These are phyloP conservation scores for Sporothrix phasma DNA, from an alignment of 2,329 filamentous ascomycete species.

Conservation along the genomic window DNA sequence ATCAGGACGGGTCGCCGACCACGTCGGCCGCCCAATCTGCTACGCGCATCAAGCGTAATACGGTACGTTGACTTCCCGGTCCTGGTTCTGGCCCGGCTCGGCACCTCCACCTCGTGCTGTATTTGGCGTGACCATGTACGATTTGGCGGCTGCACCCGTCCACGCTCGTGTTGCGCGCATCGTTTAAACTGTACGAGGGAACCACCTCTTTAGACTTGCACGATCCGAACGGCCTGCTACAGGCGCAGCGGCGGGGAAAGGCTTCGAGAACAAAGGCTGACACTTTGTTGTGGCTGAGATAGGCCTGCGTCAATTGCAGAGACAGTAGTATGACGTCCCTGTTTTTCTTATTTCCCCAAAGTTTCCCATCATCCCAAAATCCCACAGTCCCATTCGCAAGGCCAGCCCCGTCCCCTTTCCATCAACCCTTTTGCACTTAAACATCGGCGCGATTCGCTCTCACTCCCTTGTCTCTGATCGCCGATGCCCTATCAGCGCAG, in stretches of 20 bases:
- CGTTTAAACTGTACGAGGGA: neutral
- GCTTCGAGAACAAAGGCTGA: neutral
- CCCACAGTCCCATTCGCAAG: neutral
- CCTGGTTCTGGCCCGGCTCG: neutral
- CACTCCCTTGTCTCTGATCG: slow-evolving; percentile 4
- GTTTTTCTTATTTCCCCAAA: neutral
- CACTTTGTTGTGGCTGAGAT: neutral
- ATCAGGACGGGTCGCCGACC: slow-evolving; percentile 10
- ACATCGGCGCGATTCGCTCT: slow-evolving; percentile 17
- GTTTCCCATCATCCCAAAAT: neutral
- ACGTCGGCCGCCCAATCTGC: slow-evolving; percentile 8
- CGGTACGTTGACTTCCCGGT: slow-evolving; percentile 13
- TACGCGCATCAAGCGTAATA: slow-evolving; percentile 21
- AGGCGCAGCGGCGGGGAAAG: neutral
- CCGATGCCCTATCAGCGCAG: neutral
- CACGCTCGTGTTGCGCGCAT: no score
- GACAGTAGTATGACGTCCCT: slow-evolving; percentile 20
- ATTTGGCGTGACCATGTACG: neutral
- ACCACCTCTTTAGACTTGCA: neutral
- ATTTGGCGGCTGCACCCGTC: no score
- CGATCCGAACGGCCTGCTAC: neutral
- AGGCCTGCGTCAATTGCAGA: slow-evolving; percentile 22
- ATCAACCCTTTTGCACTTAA: slow-evolving; percentile 3
- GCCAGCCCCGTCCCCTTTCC: neutral
- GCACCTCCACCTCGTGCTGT: neutral